Base-by-base conservation (phyloP, 78 protist species). In the Dictyostelium firmibasis region DNA sequence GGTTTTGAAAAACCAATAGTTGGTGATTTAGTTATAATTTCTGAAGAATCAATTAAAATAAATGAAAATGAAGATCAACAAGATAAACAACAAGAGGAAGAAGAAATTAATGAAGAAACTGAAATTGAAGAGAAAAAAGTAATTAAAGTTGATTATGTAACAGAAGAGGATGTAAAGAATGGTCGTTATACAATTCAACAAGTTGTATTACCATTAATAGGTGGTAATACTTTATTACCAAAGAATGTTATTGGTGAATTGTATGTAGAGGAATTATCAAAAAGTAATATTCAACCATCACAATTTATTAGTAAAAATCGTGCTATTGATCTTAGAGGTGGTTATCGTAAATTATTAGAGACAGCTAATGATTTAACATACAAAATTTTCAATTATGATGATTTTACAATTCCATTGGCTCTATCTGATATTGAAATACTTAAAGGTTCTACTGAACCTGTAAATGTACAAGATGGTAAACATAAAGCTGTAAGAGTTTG, bases 181-280 rank as follows among this genome's bases (percentile, higher is more conserved):
- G 84, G 72, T 35, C 4, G 50, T 7, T 98, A 85, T 91, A 36
- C 92, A 13, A 29, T 98, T 31, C 8, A 4, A 20, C 98, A 97
- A 35, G 97, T 98, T 13, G 96, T 96, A 31, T 44, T 98, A 72
- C 98, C 99, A 33, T 86, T 98, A 64, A 85, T 91, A 16, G 99
- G 99, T 57, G 14, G 2, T 6, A 31, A 11, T 20, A 53, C 86
- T 31, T 38, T 43, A 2, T 91, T 83, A 43, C 94, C 96, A 70
- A 31, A n/a, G 36, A 16, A 85, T 27, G 33, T 6, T 23, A 85
- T 93, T 41, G 92, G 83, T 25, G 93, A 93, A 41, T 36, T 20
- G 3, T 93, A 76, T 64, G 72, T 78, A 10, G 76, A 93, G 25
- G 86, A 60, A 9, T 78, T 93, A 11, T 53, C 36, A 1, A 86